A percentile compares a stretch with the other conserved stretches of the same genome.
Evolutionary conservation across 2,329 filamentous ascomycete genomes (phyloP).

Genomic region (Penicillium frequentans): DNA sequence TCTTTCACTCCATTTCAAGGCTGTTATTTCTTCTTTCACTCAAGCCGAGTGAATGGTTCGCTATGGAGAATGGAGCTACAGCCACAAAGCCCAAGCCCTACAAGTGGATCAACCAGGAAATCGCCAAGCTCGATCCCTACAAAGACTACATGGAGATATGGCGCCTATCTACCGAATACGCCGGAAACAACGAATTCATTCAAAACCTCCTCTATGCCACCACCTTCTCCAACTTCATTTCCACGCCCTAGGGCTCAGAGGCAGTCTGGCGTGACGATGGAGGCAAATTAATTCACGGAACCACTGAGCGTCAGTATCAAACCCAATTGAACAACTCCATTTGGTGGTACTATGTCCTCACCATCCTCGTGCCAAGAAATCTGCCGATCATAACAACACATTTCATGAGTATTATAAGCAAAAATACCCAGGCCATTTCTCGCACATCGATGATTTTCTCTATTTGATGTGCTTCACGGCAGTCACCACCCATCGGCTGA

Average conservation of each 20-base stretch:
- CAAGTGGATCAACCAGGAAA: too few species aligned
- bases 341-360: not conserved
- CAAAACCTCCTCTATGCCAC: not conserved
- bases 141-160: too few species aligned
- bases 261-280: not conserved
- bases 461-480: not conserved
- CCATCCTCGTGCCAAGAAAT: not conserved
- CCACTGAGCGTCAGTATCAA: not conserved
- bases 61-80: too few species aligned
- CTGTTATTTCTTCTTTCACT: too few species aligned
- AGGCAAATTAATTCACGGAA: not conserved
- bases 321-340: not conserved
- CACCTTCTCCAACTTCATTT: not conserved
- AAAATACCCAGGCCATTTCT: not conserved
- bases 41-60: too few species aligned
- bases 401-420: not conserved
- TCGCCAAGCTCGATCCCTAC: too few species aligned
- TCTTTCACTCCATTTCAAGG: too few species aligned
- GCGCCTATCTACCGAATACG: too few species aligned
- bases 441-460: not conserved
- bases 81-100: too few species aligned
- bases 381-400: not conserved
- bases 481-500: not conserved
- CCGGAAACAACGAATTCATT: too few species aligned
- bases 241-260: not conserved